Evolutionary conservation across 129 eudicot species (phyloP), one percentile per base, ranked within the genome.

Genomic region (Flaveria trinervia): DNA sequence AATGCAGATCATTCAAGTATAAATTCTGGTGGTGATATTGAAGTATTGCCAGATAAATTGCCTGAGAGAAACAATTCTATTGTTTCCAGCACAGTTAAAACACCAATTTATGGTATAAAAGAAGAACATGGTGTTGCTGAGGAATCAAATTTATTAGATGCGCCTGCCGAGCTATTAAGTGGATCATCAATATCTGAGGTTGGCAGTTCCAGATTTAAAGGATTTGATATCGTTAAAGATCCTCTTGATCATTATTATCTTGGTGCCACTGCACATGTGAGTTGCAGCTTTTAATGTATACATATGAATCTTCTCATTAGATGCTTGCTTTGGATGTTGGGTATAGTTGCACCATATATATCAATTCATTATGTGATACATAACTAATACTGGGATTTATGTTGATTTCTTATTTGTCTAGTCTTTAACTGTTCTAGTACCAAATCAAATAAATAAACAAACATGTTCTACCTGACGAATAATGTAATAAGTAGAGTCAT

Each of bases 201-300:
- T 70, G 75, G 43, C 43, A 44, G 13, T 75, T 84, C 76, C 69
- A 46, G 84, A 76, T 92, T 95, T 81, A 92, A 80, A 82, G 87
- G 95, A 59, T 95, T 95, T 86, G 99, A 95, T 83, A 89, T 90
- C 43, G 93, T 84, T 17, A 89, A 87, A 81, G 92, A 91, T 75
- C 99, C 99, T 39, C 76, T 22, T n/a, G 99, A 92, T 71, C 97
- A 95, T 84, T 75, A 88, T 74, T 95, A 79, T 81, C 83, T 86
- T 83, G 89, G 88, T 71, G 79, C 89, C 68, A 84, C 43, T 74
- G 83, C 83, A 74, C 89, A 84, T 84, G 99, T 95, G 23, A 79
- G 82, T 88, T 48, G 4, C 3, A 48, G 52, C 12, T 12, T 48
- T 48, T 71, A 73, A 20, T 16, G 9, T 17, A 0, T 56, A 36